A percentile compares a stretch with the other conserved stretches of the same genome.
Conservation (phyloP, 2,329 filamentous ascomycete genomes). For the Ceratocystiopsis sp. region DNA sequence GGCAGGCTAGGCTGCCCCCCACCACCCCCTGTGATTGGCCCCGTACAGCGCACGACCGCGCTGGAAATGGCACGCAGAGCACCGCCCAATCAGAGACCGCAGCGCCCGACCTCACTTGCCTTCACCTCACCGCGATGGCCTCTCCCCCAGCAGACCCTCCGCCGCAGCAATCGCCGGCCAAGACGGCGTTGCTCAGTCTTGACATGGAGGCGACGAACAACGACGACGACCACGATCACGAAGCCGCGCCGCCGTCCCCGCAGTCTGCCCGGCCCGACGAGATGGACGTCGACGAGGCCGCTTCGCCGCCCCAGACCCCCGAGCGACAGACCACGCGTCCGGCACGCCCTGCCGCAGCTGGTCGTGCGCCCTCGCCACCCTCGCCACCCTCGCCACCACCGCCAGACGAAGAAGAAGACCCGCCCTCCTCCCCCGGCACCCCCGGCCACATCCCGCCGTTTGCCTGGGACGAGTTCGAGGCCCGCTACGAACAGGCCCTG, state of each 20-base stretch:
- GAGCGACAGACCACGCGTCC: slow-evolving; percentile 16
- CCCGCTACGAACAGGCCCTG: slow-evolving; percentile 50
- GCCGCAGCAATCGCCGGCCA: slow-evolving; percentile 4
- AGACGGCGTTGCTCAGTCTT: background rate
- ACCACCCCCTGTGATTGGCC: too few relatives aligned
- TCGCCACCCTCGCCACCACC: background rate
- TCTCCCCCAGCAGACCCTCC: too few relatives aligned
- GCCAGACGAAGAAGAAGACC: background rate
- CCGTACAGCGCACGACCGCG: too few relatives aligned
- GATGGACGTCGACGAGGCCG: background rate
- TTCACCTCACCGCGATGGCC: too few relatives aligned
- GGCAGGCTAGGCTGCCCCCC: too few relatives aligned
- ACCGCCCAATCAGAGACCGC: too few relatives aligned
- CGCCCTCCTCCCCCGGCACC: slow-evolving; percentile 24
- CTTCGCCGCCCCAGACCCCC: slow-evolving; percentile 14
- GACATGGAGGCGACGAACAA: background rate
- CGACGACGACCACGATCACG: background rate
- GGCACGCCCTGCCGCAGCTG: background rate
- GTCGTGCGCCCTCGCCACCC: background rate
- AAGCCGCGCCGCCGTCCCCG: background rate
- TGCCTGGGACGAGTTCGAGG: slow-evolving; percentile 64
- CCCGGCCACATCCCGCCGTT: slow-evolving; percentile 37
- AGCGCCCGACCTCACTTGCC: too few relatives aligned
- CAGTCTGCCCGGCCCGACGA: slow-evolving; percentile 6
- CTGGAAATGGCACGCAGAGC: too few relatives aligned